These are phyloP conservation scores for Simplicillium sp. DNA, from an alignment of 2,329 filamentous ascomycete genomes.

Conservation along the genomic window DNA sequence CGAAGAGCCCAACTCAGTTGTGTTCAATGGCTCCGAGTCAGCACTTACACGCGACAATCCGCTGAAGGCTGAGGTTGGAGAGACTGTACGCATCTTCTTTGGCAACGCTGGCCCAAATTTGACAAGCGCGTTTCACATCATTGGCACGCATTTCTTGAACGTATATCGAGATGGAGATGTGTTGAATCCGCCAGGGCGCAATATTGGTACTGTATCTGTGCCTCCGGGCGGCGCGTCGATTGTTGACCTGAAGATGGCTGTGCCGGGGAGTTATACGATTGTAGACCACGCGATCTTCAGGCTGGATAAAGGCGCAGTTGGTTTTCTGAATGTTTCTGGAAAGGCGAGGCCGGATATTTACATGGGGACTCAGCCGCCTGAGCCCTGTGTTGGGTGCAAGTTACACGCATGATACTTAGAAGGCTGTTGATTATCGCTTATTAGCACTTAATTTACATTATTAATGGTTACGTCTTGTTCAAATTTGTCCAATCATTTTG, in stretches of 20 bases:
- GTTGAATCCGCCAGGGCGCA: conserved; percentile 16
- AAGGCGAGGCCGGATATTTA: conserved; percentile 16
- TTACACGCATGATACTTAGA: conserved; percentile 18
- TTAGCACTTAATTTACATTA: too few species aligned
- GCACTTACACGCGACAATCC: conserved; percentile 19
- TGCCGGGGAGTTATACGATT: conserved; percentile 21
- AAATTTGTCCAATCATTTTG: neutral
- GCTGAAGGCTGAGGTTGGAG: conserved; percentile 17
- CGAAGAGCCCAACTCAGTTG: conserved; percentile 19
- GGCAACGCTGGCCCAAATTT: conserved; percentile 23
- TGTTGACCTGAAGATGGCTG: conserved; percentile 20
- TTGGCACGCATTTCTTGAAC: conserved; percentile 18
- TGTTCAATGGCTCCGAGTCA: conserved; percentile 22
- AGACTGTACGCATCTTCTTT: conserved; percentile 23
- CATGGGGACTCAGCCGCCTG: conserved; percentile 14
- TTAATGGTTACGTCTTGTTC: neutral
- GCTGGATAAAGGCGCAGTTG: conserved; percentile 22
- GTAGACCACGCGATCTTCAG: conserved; percentile 24
- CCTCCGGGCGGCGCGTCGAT: conserved; percentile 18
- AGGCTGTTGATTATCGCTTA: too few species aligned
- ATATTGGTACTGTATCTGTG: conserved; percentile 16
- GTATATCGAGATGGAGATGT: conserved; percentile 21
- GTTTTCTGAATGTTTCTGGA: conserved; percentile 22
- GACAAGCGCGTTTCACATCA: conserved; percentile 21
- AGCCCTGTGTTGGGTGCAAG: conserved; percentile 21